These are phyloP conservation scores for Aspergillus kassunensis DNA, from an alignment of 495 filamentous ascomycete genomes.

Conservation along the genomic window DNA sequence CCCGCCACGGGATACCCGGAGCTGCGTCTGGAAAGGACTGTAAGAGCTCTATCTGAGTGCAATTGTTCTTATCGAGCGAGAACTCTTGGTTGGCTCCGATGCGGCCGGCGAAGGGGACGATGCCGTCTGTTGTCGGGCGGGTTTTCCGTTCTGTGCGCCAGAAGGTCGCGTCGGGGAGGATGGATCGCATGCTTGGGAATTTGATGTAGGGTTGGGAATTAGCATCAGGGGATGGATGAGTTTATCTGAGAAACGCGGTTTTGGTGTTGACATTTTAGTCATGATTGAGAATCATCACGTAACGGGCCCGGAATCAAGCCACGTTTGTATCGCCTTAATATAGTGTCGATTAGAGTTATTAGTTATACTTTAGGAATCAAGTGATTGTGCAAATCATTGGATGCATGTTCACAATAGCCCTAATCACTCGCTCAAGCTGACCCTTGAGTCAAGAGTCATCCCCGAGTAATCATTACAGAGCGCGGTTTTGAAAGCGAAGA, in stretches of 20 bases:
- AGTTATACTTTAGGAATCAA: no score
- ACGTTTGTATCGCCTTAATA: no score
- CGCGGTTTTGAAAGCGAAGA: no score
- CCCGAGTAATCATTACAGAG: no score
- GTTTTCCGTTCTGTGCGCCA: not conserved
- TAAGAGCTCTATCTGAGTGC: slow-evolving; percentile 29
- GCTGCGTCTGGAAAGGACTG: slow-evolving; percentile 44
- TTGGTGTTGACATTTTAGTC: not conserved
- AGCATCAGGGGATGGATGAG: not conserved
- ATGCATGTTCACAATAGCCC: no score
- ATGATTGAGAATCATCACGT: not conserved
- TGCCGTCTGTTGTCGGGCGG: slow-evolving; percentile 4
- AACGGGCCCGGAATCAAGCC: not conserved
- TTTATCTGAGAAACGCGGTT: not conserved
- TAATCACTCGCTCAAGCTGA: no score
- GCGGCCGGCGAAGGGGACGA: slow-evolving; percentile 44
- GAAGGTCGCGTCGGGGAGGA: not conserved
- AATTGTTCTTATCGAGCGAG: slow-evolving; percentile 35
- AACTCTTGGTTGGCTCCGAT: slow-evolving; percentile 48
- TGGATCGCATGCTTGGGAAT: not conserved
- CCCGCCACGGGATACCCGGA: slow-evolving; percentile 34
- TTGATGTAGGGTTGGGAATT: not conserved
- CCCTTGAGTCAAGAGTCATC: no score
- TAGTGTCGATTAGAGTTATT: no score
- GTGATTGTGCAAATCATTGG: no score